Percentiles rank a stretch among this genome's conserved stretches.
These are phyloP conservation scores for Mucor circinelloides DNA, from an alignment of 371 early-diverging fungal species.

Conservation along the genomic window DNA sequence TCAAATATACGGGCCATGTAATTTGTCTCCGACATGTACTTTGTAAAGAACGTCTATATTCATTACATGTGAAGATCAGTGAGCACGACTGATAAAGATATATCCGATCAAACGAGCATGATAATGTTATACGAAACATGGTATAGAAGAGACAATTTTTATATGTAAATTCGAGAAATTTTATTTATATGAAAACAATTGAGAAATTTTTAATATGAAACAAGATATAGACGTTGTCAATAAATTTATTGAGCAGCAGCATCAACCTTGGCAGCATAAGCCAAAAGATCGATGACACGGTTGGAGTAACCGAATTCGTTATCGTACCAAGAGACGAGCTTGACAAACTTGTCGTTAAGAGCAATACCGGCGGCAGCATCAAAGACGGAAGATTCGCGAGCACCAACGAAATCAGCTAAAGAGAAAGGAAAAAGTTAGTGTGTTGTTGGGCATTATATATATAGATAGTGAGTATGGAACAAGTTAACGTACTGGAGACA, in stretches of 20 bases:
- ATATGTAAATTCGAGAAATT: neutral
- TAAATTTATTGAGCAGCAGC: slow-evolving; percentile 22
- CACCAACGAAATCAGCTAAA: slow-evolving; percentile 1
- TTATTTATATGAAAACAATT: neutral
- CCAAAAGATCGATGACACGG: slow-evolving; percentile 90
- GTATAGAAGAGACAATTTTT: neutral
- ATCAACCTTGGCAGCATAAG: slow-evolving; percentile 72
- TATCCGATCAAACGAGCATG: neutral
- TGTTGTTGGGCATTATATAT: no score
- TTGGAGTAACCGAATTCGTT: slow-evolving; percentile 95
- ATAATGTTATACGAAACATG: neutral
- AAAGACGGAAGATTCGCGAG: slow-evolving; percentile 89
- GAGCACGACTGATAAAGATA: neutral
- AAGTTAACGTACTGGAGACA: slow-evolving; percentile 66
- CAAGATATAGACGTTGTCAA: neutral
- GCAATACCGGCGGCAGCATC: slow-evolving; percentile 98
- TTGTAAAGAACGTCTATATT: neutral
- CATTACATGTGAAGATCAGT: slow-evolving; percentile 2
- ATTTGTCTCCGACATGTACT: neutral
- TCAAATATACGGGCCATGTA: neutral
- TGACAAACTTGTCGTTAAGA: slow-evolving; percentile 96
- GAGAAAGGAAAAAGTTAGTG: no score
- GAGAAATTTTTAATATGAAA: slow-evolving; percentile 1
- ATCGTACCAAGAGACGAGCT: slow-evolving; percentile 95
- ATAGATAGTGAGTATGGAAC: neutral